These are phyloP conservation scores for Mortierella sp. DNA, from an alignment of 371 early-diverging fungal genomes.

Conservation along the genomic window DNA sequence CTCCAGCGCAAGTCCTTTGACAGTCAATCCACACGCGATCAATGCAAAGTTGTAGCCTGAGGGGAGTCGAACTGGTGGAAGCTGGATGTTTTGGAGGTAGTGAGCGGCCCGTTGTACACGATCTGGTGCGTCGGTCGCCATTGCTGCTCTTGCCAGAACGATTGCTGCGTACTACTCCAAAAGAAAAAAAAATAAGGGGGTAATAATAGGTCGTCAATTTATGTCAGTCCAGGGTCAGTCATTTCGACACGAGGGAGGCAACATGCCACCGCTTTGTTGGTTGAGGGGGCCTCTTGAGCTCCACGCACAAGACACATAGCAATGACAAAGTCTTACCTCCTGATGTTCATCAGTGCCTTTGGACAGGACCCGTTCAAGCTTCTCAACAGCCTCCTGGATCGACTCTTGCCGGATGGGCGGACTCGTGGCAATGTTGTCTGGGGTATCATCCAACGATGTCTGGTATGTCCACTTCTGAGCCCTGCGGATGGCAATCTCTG, in stretches of 20 bases:
- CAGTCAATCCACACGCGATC: conserved; percentile 63
- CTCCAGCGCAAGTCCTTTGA: conserved; percentile 74
- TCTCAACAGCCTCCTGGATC: conserved; percentile 47
- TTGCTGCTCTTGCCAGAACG: conserved; percentile 48
- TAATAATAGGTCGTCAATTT: not conserved
- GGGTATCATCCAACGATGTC: conserved; percentile 49
- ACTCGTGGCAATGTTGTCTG: conserved; percentile 33
- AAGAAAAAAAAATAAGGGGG: not conserved
- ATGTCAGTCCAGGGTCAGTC: conserved; percentile 10
- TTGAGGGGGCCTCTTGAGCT: not conserved
- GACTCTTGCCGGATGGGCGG: conserved; percentile 38
- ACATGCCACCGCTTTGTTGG: not conserved
- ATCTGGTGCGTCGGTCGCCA: conserved; percentile 49
- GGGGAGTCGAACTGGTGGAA: conserved; percentile 45
- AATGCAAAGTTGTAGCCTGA: conserved; percentile 69
- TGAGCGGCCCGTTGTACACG: conserved; percentile 43
- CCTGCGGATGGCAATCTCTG: conserved; percentile 29
- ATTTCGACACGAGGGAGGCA: conserved; percentile 12
- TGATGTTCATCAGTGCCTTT: conserved; percentile 55
- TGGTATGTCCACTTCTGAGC: conserved; percentile 31
- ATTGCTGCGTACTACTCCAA: conserved; percentile 43
- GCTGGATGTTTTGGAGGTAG: conserved; percentile 53
- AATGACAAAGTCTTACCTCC: conserved; percentile 31
- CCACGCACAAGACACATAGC: not conserved
- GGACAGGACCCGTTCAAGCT: conserved; percentile 36